Conservation (phyloP, 108 stramenopile species). For the Nitzschia putrida region DNA sequence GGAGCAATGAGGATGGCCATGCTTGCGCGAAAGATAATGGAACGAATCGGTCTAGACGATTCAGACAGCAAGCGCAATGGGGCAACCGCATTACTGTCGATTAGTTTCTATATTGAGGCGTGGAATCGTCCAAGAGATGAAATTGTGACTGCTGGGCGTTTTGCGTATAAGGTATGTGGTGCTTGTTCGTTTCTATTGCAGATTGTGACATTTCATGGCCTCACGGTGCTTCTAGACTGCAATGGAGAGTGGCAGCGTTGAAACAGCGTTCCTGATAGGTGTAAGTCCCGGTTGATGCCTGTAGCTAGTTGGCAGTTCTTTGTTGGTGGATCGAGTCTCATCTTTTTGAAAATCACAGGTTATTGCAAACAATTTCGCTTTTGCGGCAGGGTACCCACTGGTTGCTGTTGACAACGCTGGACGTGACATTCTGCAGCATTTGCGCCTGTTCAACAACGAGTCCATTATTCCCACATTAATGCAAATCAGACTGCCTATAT, state of each 20-base stretch:
- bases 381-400: slow-evolving; percentile 28
- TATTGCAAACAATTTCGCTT: slow-evolving; percentile 24
- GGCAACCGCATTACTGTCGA: slow-evolving; percentile 4
- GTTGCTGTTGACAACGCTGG: slow-evolving; percentile 26
- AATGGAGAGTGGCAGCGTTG: slow-evolving; percentile 37
- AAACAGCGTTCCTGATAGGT: slow-evolving; percentile 28
- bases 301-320: background rate
- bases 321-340: background rate
- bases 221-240: slow-evolving; percentile 1
- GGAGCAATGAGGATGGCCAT: slow-evolving; percentile 35
- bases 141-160: slow-evolving; percentile 8
- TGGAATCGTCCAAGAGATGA: slow-evolving; percentile 28
- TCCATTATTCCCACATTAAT: slow-evolving; percentile 5
- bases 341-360: background rate
- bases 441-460: slow-evolving; percentile 14
- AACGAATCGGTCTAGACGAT: slow-evolving; percentile 6
- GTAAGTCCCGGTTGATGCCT: background rate
- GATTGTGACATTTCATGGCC: too few species aligned
- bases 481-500: slow-evolving; percentile 17
- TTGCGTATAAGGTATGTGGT: slow-evolving; percentile 16
- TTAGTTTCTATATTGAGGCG: slow-evolving; percentile 30
- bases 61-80: background rate
- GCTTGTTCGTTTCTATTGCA: too few species aligned
- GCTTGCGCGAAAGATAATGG: slow-evolving; percentile 19
- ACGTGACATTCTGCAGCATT: slow-evolving; percentile 26